These are phyloP conservation scores for Pythium coloratum DNA, from an alignment of 352 stramenopile species.

Conservation along the genomic window DNA sequence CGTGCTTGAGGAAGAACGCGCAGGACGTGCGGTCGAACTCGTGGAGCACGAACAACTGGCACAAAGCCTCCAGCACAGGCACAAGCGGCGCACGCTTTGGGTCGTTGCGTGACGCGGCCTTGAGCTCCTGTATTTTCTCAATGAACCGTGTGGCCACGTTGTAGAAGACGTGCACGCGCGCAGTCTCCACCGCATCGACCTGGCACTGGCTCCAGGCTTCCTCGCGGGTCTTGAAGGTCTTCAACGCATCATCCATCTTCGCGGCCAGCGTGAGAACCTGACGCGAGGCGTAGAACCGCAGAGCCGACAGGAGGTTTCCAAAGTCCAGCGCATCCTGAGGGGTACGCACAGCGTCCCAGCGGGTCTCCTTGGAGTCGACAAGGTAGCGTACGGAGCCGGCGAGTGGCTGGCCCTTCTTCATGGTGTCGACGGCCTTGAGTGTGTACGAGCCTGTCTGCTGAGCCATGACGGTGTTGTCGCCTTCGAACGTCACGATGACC, in stretches of 20 bases:
- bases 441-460: constrained; percentile 90
- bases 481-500: constrained; percentile 96
- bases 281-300: constrained; percentile 57
- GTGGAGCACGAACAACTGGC: constrained; percentile 74
- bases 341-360: constrained; percentile 34
- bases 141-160: constrained; percentile 65
- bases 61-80: constrained; percentile 59
- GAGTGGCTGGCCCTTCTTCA: constrained; percentile 49
- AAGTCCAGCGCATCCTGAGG: constrained; percentile 37
- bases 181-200: constrained; percentile 70
- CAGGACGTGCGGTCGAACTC: constrained; percentile 55
- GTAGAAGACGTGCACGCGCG: constrained; percentile 77
- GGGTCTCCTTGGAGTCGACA: constrained; percentile 24
- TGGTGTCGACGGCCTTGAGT: constrained; percentile 55
- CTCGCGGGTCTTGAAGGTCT: constrained; percentile 14
- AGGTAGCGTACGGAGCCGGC: constrained; percentile 67
- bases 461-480: constrained; percentile 96
- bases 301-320: constrained; percentile 34
- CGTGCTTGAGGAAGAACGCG: constrained; percentile 58
- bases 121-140: constrained; percentile 48
- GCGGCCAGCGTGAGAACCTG: constrained; percentile 45
- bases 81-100: constrained; percentile 32
- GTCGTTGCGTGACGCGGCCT: constrained; percentile 17
- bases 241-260: constrained; percentile 31
- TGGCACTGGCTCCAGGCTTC: constrained; percentile 70